Conservation (phyloP, 2,329 filamentous ascomycete species). For the Lachnellula occidentalis region DNA sequence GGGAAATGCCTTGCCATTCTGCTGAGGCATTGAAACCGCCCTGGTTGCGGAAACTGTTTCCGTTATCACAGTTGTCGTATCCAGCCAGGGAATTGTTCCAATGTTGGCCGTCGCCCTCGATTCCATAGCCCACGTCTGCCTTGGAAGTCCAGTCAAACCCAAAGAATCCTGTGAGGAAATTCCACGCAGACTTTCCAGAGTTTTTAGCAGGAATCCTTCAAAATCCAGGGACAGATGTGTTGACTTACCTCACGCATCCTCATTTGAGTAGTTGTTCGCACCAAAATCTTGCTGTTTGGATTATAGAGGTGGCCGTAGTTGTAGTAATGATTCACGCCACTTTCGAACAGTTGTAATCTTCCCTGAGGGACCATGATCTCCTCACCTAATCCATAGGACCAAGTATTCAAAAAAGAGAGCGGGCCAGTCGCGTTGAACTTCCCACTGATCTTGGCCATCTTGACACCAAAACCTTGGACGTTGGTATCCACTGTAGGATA, state of each 20-base stretch:
- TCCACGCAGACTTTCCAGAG: constrained; percentile 48
- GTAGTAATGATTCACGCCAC: constrained; percentile 65
- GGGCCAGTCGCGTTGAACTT: constrained; percentile 51
- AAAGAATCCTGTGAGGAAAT: constrained; percentile 76
- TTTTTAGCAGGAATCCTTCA: too few relatives aligned
- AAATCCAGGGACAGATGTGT: too few relatives aligned
- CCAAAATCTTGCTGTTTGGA: constrained; percentile 66
- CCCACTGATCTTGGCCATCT: constrained; percentile 49
- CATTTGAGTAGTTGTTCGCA: constrained; percentile 69
- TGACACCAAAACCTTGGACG: constrained; percentile 49
- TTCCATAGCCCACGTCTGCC: constrained; percentile 44
- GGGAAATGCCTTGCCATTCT: constrained; percentile 60
- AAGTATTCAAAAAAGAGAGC: constrained; percentile 62
- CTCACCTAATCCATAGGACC: constrained; percentile 62
- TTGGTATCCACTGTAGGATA: constrained; percentile 62
- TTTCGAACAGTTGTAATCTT: constrained; percentile 67
- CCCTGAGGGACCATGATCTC: constrained; percentile 70
- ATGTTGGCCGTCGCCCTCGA: constrained; percentile 1
- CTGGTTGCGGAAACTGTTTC: constrained; percentile 38
- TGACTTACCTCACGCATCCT: constrained; percentile 63
- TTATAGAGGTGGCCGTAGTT: constrained; percentile 54
- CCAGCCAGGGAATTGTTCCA: constrained; percentile 66
- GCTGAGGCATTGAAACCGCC: constrained; percentile 48
- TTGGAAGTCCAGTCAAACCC: constrained; percentile 69
- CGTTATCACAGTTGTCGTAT: constrained; percentile 61